Evolutionary conservation across 225 moss, liverwort and hornwort genomes (phyloP).

Genomic region (Pseudoscleropodium purum): DNA sequence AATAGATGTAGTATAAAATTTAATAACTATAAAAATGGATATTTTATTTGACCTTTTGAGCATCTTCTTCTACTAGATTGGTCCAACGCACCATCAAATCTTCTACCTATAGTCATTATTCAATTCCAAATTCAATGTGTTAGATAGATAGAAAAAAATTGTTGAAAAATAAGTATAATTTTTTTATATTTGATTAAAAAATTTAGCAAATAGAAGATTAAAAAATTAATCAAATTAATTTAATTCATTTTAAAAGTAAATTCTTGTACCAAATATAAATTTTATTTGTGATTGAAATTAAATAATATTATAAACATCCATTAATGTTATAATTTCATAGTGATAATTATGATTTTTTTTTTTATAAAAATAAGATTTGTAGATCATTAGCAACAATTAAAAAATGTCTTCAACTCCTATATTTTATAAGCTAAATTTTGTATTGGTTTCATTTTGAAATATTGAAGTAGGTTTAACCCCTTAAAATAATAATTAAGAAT

Average conservation of each 20-base stretch:
- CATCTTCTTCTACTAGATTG: background rate
- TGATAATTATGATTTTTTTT: background rate
- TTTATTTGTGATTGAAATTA: background rate
- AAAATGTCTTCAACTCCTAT: background rate
- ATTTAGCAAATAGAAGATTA: fast-evolving
- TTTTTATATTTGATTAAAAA: no score
- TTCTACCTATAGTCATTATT: background rate
- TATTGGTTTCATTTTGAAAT: background rate
- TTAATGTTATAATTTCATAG: no score
- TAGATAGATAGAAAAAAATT: background rate
- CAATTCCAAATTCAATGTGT: background rate
- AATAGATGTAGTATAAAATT: no score
- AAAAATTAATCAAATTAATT: fast-evolving
- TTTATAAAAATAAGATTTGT: background rate
- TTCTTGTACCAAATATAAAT: no score
- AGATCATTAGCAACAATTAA: background rate
- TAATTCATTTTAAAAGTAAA: background rate
- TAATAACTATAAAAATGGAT: no score
- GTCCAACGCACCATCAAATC: background rate
- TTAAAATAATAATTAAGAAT: background rate
- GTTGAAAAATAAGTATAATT: background rate
- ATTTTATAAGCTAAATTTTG: background rate
- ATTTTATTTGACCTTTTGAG: background rate
- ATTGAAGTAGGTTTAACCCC: background rate
- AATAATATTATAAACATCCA: background rate